Base-by-base conservation (phyloP, 148 eudicot genomes). In the Rhododendron williamsianum region DNA sequence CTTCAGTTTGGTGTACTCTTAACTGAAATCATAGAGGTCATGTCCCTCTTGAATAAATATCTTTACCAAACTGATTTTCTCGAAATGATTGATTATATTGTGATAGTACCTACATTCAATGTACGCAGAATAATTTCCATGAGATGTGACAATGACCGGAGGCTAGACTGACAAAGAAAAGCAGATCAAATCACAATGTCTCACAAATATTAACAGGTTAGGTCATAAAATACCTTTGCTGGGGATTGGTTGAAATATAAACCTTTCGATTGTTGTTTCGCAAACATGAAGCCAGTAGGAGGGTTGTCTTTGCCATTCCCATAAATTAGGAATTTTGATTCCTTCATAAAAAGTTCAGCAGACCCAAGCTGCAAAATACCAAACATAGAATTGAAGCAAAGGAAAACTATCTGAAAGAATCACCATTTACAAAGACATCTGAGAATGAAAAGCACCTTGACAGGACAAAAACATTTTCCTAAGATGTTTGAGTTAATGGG, bases 191-290 rank as follows among this genome's bases (percentile, higher is more conserved):
- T 49, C 27, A 43, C 9, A 82, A 82, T 33, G n/a, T 25, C 4
- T 7, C 12, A 45, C 80, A 73, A 6, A 83, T 49, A 33, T 72
- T 10, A 73, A 83, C 21, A 33, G 49, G 30, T 27, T 72, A n/a
- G 65, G 48, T 49, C 30, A 15, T 19, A 84, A 56, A 73, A 60
- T 92, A 96, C 99, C 98, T 96, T 96, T 38, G 95, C 78, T 78
- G 96, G 96, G 88, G 98, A 94, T 85, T 97, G 98, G 88, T 95
- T 95, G 86, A 97, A 97, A 92, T 97, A 95, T 90, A 97, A 85
- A 15, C 95, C 99, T 86, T 89, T 92, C 92, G 93, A 84, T 84
- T 91, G 94, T 87, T 95, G 92, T 88, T 92, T 97, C 90, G 93
- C 99, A 86, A 97, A 91, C 95, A 91, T 94, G 90, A 97, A 94